Percentiles rank a stretch among this genome's conserved stretches.
Evolutionary conservation across 139 green algal species (phyloP).

Genomic region (Coelastrella sp.): DNA sequence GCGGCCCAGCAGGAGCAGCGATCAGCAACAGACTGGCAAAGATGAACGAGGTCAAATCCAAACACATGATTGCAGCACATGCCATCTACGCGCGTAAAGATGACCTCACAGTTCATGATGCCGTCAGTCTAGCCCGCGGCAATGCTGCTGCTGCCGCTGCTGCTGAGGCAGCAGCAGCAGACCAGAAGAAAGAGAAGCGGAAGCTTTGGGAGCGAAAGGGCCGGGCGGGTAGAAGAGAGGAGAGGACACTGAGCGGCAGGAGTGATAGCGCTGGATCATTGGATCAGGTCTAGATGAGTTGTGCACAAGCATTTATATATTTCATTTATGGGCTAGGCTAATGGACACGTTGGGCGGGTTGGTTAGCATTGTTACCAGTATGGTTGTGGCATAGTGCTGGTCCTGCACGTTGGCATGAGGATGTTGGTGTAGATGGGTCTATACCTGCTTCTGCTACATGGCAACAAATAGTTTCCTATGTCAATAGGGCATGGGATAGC

Average conservation of each 20-base stretch:
- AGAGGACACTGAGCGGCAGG: conserved; percentile 35
- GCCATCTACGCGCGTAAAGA: not conserved
- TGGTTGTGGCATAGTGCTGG: too few species aligned
- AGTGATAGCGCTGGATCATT: conserved; percentile 41
- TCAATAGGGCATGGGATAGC: too few species aligned
- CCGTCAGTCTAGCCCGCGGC: not conserved
- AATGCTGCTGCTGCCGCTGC: not conserved
- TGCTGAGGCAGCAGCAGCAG: not conserved
- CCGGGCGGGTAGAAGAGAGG: not conserved
- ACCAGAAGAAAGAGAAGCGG: conserved; percentile 8
- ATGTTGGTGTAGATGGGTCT: too few species aligned
- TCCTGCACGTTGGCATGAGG: too few species aligned
- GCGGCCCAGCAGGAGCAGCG: not conserved
- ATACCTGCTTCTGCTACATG: too few species aligned
- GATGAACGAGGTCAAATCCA: conserved; percentile 34
- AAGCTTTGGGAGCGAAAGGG: not conserved
- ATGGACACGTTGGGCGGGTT: too few species aligned
- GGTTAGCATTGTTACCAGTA: too few species aligned
- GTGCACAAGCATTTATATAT: too few species aligned
- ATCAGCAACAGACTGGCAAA: conserved; percentile 16
- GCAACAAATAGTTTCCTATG: too few species aligned
- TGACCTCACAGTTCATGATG: conserved; percentile 25
- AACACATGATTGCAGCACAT: conserved; percentile 8
- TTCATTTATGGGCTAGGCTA: too few species aligned
- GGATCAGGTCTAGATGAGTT: not conserved